Base-by-base conservation (phyloP, 345 rosid genomes). In the Laguncularia racemosa region DNA sequence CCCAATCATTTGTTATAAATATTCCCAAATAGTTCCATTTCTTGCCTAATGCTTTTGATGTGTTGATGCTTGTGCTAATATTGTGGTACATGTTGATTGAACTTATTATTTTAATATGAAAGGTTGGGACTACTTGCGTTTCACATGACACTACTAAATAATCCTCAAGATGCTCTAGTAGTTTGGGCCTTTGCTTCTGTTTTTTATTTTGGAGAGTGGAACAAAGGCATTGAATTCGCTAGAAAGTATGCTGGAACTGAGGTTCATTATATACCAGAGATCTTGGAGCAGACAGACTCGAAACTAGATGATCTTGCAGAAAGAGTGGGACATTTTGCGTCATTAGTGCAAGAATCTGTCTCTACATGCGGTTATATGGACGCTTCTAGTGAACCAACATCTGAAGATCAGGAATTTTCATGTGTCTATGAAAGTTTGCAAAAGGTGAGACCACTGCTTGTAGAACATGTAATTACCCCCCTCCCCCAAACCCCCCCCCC, bases 41-140 rank as follows among this genome's bases (percentile, higher is more conserved):
- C 40, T 33, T 33, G 40, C 40, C 40, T 33, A 9, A 33, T 33
- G 40, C 9, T 7, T 33, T 33, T 33, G 40, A 33, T 33, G 40
- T 33, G 40, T 33, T 33, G 40, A 33, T 33, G 40, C 40, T 33
- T 1, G 40, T 33, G 40, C 9, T 33, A 33, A 33, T 33, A 33
- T 33, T 10, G 7, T 33, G 40, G 40, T 33, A 33, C 33, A 28
- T 58, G 14, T 52, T 67, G 48, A 56, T 60, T 16, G 0, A 8
- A 21, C 64, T 60, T 19, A 50, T 50, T 44, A 13, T 48, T 56
- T 65, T 44, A 18, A 38, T 59, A 56, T 49, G 14, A 72, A 81
- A 89, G 99, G 99, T 60, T 89, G 73, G 87, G 86, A 62, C 66
- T 93, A 44, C 73, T 93, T 72, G 89, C 91, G 19, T 85, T 93